phyloP scores from a whole-genome alignment of 495 filamentous ascomycete genomes.

The Penicillium desertorum region DNA sequence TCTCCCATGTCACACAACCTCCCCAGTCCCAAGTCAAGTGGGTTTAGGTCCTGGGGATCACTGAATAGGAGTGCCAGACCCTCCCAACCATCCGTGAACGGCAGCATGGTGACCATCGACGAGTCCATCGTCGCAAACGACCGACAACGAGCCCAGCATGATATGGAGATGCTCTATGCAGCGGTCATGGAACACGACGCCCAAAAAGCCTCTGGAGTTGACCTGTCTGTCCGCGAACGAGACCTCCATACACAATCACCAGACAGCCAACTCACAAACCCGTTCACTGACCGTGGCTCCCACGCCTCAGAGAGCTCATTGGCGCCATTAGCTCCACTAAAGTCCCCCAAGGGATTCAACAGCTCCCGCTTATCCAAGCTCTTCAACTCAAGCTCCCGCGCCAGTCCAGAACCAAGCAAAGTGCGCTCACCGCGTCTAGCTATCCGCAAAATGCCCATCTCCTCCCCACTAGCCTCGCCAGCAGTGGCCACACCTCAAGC shows the following conservation, averaged over 20 bases:
- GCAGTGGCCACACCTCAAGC: conserved; percentile 36
- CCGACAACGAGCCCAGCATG: conserved; percentile 66
- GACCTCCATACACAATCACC: conserved; percentile 35
- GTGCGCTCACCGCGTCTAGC: conserved; percentile 51
- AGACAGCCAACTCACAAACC: conserved; percentile 39
- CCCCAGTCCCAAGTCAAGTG: conserved; percentile 42
- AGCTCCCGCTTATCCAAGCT: conserved; percentile 45
- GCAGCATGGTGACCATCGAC: conserved; percentile 66
- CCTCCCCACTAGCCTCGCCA: conserved; percentile 56
- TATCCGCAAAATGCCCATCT: conserved; percentile 56
- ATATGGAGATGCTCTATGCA: conserved; percentile 87
- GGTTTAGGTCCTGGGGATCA: conserved; percentile 46
- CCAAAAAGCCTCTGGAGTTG: conserved; percentile 52
- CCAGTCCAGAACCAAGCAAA: conserved; percentile 53
- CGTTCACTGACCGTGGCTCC: conserved; percentile 38
- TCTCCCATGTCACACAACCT: conserved; percentile 40
- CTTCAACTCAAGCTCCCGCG: conserved; percentile 57
- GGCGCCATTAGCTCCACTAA: conserved; percentile 19
- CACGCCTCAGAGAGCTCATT: conserved; percentile 17
- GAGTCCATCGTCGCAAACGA: conserved; percentile 71
- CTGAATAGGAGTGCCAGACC: conserved; percentile 34
- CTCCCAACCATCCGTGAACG: conserved; percentile 42
- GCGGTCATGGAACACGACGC: conserved; percentile 89
- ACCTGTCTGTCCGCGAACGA: conserved; percentile 19
- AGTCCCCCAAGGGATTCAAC: conserved; percentile 31